Evolutionary conservation across 805 yeast species (phyloP).

Genomic region (Brettanomyces sp.): DNA sequence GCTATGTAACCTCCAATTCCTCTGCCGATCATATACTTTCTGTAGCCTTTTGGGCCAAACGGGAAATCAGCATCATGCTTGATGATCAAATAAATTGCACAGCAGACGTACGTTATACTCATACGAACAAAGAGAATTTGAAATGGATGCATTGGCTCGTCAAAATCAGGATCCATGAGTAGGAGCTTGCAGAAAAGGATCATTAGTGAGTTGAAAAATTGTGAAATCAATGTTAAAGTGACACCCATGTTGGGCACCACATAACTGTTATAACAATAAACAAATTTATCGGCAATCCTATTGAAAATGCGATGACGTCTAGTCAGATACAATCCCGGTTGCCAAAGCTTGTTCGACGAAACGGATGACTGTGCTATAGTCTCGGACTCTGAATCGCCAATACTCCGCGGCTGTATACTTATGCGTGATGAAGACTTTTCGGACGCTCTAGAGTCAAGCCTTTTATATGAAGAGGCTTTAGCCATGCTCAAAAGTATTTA

Average conservation of each 20-base stretch:
- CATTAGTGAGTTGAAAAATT: constrained; percentile 72
- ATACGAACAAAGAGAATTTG: constrained; percentile 74
- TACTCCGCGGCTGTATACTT: too few species aligned
- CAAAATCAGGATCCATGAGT: constrained; percentile 52
- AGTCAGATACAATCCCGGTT: too few species aligned
- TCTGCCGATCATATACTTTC: constrained; percentile 44
- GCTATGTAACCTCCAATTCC: constrained; percentile 75
- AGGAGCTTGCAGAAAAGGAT: constrained; percentile 65
- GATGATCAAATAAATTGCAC: constrained; percentile 42
- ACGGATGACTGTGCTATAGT: too few species aligned
- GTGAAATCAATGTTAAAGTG: constrained; percentile 47
- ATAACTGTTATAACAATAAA: constrained; percentile 6
- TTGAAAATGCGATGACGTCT: too few species aligned
- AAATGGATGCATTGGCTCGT: constrained; percentile 59
- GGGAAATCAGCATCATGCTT: constrained; percentile 49
- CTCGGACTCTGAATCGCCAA: too few species aligned
- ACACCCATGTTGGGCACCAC: constrained; percentile 43
- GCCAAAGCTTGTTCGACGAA: too few species aligned
- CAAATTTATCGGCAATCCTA: too few species aligned
- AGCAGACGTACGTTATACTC: constrained; percentile 57
- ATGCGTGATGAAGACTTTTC: too few species aligned
- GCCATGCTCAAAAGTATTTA: too few species aligned
- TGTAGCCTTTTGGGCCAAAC: constrained; percentile 54
- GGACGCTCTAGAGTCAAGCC: too few species aligned
- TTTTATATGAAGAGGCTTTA: too few species aligned